Evolutionary conservation across 2,329 filamentous ascomycete genomes (phyloP).

Genomic region (Pyricularia grisea): DNA sequence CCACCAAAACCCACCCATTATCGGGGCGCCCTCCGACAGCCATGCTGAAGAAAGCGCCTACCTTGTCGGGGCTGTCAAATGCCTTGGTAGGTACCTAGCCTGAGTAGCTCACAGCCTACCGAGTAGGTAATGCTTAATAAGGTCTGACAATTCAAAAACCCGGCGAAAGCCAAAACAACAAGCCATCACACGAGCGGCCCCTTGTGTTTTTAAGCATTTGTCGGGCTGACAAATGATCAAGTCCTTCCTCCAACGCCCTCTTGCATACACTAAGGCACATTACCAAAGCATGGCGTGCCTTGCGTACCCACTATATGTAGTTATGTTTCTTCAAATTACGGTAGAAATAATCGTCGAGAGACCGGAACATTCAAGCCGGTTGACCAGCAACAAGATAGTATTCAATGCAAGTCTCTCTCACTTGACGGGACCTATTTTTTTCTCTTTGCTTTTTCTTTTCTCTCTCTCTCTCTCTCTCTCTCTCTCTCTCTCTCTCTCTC

Average conservation of each 20-base stretch:
- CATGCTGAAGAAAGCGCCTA: background rate
- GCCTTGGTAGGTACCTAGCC: background rate
- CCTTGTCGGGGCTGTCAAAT: too few relatives aligned
- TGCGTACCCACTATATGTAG: too few relatives aligned
- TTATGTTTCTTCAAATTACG: too few relatives aligned
- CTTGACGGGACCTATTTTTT: background rate
- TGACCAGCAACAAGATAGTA: background rate
- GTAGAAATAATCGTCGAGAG: background rate
- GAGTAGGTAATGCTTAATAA: background rate
- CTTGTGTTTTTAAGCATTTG: background rate
- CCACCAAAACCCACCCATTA: background rate
- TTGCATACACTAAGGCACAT: background rate
- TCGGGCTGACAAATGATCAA: background rate
- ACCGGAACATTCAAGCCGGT: background rate
- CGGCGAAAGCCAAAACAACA: background rate
- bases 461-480: too few relatives aligned
- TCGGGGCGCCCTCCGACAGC: background rate
- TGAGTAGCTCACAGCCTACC: background rate
- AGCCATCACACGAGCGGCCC: background rate
- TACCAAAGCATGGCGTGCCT: background rate
- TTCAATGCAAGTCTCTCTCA: background rate
- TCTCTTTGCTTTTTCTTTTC: too few relatives aligned
- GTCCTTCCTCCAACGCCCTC: background rate
- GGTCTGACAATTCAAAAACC: background rate
- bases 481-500: too few relatives aligned